Conservation (phyloP, 2,329 filamentous ascomycete species). For the Claviceps purpurea region DNA sequence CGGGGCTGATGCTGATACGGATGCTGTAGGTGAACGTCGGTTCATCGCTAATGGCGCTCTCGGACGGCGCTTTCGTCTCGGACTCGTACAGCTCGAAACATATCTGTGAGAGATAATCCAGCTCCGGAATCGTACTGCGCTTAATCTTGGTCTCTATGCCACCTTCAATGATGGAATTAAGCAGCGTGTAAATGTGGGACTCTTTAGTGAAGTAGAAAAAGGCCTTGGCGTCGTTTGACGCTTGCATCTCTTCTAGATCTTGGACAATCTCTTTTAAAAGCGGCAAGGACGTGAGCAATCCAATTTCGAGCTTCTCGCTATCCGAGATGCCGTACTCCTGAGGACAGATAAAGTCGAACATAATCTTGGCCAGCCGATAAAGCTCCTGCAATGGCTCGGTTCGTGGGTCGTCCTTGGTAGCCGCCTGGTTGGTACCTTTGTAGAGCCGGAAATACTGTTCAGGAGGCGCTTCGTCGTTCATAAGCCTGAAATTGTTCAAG, state of each 20-base stretch:
- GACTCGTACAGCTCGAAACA: slow-evolving; percentile 97
- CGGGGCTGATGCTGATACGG: slow-evolving; percentile 87
- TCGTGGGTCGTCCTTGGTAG: slow-evolving; percentile 65
- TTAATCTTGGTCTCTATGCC: slow-evolving; percentile 96
- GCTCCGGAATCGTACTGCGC: slow-evolving; percentile 85
- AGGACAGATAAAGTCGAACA: slow-evolving; percentile 97
- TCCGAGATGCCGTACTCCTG: slow-evolving; percentile 97
- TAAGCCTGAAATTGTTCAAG: slow-evolving; percentile 37
- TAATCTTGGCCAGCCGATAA: slow-evolving; percentile 82
- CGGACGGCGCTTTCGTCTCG: slow-evolving; percentile 49
- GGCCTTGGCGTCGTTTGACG: slow-evolving; percentile 81
- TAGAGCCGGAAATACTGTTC: slow-evolving; percentile 85
- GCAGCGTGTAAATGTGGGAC: slow-evolving; percentile 92
- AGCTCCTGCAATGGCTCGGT: slow-evolving; percentile 84
- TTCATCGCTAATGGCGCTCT: slow-evolving; percentile 33
- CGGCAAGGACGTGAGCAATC: slow-evolving; percentile 82
- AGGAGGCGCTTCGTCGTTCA: slow-evolving; percentile 41
- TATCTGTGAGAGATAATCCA: slow-evolving; percentile 95
- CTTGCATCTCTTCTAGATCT: slow-evolving; percentile 93
- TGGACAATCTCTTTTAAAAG: slow-evolving; percentile 93
- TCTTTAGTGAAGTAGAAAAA: slow-evolving; percentile 99
- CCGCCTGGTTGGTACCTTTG: slow-evolving; percentile 55
- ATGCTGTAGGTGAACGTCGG: slow-evolving; percentile 88
- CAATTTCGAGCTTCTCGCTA: slow-evolving; percentile 96
- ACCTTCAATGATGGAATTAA: slow-evolving; percentile 96